Evolutionary conservation across 2,329 filamentous ascomycete species (phyloP).

Genomic region (Stemphylium vesicarium): DNA sequence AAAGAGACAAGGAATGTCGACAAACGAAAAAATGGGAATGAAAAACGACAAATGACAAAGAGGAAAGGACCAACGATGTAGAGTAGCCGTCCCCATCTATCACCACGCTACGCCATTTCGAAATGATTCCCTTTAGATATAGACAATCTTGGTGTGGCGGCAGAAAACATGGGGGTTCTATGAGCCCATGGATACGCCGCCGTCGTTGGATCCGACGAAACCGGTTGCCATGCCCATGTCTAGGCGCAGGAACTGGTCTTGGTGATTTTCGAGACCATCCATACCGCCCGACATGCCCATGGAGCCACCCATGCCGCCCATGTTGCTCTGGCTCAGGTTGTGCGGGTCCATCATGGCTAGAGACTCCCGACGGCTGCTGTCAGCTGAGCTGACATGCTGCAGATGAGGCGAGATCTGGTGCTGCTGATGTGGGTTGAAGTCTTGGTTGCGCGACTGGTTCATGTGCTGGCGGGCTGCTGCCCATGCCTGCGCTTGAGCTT

Average conservation of each 20-base stretch:
- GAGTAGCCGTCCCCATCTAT: slow-evolving; percentile 6
- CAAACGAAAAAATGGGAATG: background rate
- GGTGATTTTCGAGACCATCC: slow-evolving; percentile 42
- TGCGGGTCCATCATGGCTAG: slow-evolving; percentile 42
- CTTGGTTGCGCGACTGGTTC: slow-evolving; percentile 45
- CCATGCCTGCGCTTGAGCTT: slow-evolving; percentile 39
- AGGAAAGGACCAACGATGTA: background rate
- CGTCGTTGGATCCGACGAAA: slow-evolving; percentile 37
- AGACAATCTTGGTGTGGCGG: slow-evolving; percentile 4
- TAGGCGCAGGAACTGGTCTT: slow-evolving; percentile 42
- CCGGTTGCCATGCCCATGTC: slow-evolving; percentile 40
- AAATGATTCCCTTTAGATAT: slow-evolving; percentile 4
- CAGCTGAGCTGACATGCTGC: slow-evolving; percentile 40
- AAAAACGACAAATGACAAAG: background rate
- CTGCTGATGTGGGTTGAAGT: slow-evolving; percentile 39
- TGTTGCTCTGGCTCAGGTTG: slow-evolving; percentile 24
- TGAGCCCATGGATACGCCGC: slow-evolving; percentile 27
- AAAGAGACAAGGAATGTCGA: slow-evolving; percentile 6
- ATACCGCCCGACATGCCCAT: slow-evolving; percentile 38
- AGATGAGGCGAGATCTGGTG: slow-evolving; percentile 35
- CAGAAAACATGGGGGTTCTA: background rate
- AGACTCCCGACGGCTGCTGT: slow-evolving; percentile 39
- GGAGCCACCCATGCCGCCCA: slow-evolving; percentile 15
- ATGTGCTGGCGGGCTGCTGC: slow-evolving; percentile 46
- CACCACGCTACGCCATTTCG: slow-evolving; percentile 10